Percentiles rank a stretch among this genome's conserved stretches.
Evolutionary conservation across 2,329 filamentous ascomycete species (phyloP).

Genomic region (Parascedosporium putredinis): DNA sequence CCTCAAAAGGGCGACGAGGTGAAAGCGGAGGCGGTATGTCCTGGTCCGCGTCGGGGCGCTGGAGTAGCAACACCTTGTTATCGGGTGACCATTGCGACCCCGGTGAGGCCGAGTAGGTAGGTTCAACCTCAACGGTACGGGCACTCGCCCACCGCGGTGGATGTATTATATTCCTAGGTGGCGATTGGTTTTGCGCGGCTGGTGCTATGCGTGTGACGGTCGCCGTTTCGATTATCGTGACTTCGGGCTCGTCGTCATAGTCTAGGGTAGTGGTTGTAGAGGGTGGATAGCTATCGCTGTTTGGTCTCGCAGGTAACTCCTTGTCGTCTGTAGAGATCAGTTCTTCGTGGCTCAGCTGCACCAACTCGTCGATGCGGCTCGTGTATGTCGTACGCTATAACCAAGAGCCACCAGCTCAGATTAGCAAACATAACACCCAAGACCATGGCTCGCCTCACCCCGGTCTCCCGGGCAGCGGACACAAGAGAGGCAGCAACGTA

Average conservation of each 20-base stretch:
- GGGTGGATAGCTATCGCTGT: constrained; percentile 32
- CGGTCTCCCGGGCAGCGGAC: too few species aligned
- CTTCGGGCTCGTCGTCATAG: constrained; percentile 32
- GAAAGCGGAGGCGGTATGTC: constrained; percentile 66
- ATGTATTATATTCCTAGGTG: background rate
- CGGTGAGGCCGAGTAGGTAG: constrained; percentile 6
- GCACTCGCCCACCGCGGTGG: background rate
- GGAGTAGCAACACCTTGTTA: constrained; percentile 25
- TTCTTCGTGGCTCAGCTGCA: constrained; percentile 51
- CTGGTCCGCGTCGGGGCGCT: constrained; percentile 40
- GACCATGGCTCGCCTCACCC: too few species aligned
- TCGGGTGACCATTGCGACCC: constrained; percentile 16
- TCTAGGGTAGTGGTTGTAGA: constrained; percentile 27
- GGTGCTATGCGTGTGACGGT: constrained; percentile 37
- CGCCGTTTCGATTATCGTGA: constrained; percentile 38
- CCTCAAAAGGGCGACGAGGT: constrained; percentile 39
- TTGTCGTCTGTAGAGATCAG: constrained; percentile 45
- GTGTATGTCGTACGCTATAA: constrained; percentile 76
- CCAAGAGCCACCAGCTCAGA: background rate
- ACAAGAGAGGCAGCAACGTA: constrained; percentile 28
- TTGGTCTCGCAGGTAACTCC: constrained; percentile 61
- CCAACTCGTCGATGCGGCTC: constrained; percentile 77
- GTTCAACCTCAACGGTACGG: background rate
- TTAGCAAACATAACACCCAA: background rate
- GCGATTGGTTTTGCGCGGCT: constrained; percentile 22